Base-by-base conservation (phyloP, 805 yeast species). In the Sugiyamaella chiloensis region DNA sequence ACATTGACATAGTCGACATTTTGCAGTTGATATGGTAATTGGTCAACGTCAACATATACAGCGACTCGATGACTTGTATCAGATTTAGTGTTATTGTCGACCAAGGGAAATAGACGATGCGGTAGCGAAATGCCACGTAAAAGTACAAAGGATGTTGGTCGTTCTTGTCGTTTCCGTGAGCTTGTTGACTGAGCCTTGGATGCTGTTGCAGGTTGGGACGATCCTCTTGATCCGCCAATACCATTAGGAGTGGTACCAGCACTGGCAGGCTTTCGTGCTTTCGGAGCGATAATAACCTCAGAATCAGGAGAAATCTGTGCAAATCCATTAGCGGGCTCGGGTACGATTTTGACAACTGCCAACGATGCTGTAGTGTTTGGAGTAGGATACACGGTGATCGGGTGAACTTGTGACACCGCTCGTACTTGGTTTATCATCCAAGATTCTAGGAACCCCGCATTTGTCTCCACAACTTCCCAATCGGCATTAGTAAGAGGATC, bases 381-480 rank as follows among this genome's bases (percentile, higher is more conserved):
- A 5, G 83, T 75, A 1, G 95, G 85, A 59, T 80, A 87, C 2
- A 90, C 83, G 4, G 85, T 75, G 42, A 90, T 66, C 1, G 70
- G 65, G 53, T 83, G 89, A 40, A 73, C 70, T 16, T 74, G 42
- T 0, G 80, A 70, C 0, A 89, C 85, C 42, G 90, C 84, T 50
- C 97, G 71, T 0, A 95, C 81, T 61, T 91, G 97, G 47, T 82
- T 79, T 29, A 91, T 68, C 56, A 90, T 73, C 53, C 78, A 78
- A 40, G 80, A 78, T 60, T 91, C 97, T 21, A 91, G 74, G 35
- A 74, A 77, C 24, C 76, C 80, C 1, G 96, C 91, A 63, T 91
- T 86, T 2, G 85, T 65, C 60, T 90, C 96, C 2, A 89, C 85
- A 23, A 87, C 69, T 55, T 90, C 97, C 97, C 97, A 91, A 61